Base-by-base conservation (phyloP, 106 monocot species). In the Allium cepa region DNA sequence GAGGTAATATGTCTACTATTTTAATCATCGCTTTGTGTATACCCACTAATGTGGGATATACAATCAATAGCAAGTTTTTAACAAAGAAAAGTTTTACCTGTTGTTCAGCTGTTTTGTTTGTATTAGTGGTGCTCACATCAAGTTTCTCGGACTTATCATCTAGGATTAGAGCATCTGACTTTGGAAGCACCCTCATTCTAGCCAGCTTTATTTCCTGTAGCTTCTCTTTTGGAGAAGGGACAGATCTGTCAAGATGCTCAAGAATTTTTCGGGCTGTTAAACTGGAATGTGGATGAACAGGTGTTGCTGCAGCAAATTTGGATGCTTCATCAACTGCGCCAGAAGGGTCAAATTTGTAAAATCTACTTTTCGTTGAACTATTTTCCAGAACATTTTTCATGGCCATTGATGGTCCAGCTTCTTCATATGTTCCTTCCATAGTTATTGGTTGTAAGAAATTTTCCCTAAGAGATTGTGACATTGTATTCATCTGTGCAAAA, bases 241-340 rank as follows among this genome's bases (percentile, higher is more conserved):
- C 62, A 61, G 77, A 50, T 79, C 77, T 79, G 56, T 82, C 79
- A 71, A 87, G 79, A 36, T 87, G 82, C 65, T 80, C 63, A 17
- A 87, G 60, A 73, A 87, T 87, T 77, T 69, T 87, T 18, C 48
- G 27, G 47, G 87, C 87, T 57, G 72, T 74, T 65, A 73, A 56
- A 56, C 58, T 75, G 7, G 87, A 87, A 45, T 80, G 66, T 17
- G 82, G 77, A 72, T 82, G 87, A 71, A 80, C 77, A 67, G 60
- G 67, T 61, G 62, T 50, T 1, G 59, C 28, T 28, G 8, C 46
- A 70, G 60, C 5, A 60, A 14, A 65, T 64, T 18, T 51, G 48
- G 68, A 46, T 59, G 68, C 8, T 52, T 73, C 68, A 17, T 68
- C 51, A 11, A 61, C 71, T 10, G 11, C 46, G 67, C 63, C 63